A percentile compares a stretch with the other conserved stretches of the same genome.
Conservation (phyloP, 257 asterid genomes). For the Nicotiana undulata region DNA sequence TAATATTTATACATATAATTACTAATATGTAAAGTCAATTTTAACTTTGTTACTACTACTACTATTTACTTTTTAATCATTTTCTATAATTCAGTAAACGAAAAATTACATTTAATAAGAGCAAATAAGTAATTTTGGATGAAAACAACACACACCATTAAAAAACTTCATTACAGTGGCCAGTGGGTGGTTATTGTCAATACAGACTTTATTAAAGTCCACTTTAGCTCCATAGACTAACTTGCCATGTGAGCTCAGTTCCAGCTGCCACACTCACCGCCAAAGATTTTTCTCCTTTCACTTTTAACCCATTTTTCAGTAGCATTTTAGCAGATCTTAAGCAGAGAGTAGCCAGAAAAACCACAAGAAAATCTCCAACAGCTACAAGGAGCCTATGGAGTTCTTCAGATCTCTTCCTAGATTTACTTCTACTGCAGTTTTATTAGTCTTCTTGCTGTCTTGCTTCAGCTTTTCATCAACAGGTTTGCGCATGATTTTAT, state of each 20-base stretch:
- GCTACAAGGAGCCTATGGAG: slow-evolving; percentile 25
- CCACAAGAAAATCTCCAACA: neutral
- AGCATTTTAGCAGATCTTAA: slow-evolving; percentile 32
- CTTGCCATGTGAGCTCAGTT: slow-evolving; percentile 10
- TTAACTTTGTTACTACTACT: too few relatives aligned
- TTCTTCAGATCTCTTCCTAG: slow-evolving; percentile 29
- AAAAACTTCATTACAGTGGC: neutral
- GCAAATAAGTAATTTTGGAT: neutral
- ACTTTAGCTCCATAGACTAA: neutral
- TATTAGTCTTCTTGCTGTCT: slow-evolving; percentile 36
- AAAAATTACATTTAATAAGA: neutral
- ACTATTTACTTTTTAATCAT: too few relatives aligned
- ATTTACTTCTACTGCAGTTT: slow-evolving; percentile 22
- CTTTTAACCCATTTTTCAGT: neutral
- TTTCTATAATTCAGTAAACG: too few relatives aligned
- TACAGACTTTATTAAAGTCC: slow-evolving; percentile 18
- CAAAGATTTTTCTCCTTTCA: slow-evolving; percentile 5
- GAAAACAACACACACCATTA: neutral
- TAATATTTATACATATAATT: neutral
- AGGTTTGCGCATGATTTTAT: slow-evolving; percentile 25
- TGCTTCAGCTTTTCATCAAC: slow-evolving; percentile 54
- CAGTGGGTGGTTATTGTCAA: neutral
- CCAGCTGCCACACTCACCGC: slow-evolving; percentile 22
- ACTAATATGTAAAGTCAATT: too few relatives aligned
- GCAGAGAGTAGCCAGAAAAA: slow-evolving; percentile 13